Conservation (phyloP, 208 protist genomes). For the Trypanosoma conorhini region DNA sequence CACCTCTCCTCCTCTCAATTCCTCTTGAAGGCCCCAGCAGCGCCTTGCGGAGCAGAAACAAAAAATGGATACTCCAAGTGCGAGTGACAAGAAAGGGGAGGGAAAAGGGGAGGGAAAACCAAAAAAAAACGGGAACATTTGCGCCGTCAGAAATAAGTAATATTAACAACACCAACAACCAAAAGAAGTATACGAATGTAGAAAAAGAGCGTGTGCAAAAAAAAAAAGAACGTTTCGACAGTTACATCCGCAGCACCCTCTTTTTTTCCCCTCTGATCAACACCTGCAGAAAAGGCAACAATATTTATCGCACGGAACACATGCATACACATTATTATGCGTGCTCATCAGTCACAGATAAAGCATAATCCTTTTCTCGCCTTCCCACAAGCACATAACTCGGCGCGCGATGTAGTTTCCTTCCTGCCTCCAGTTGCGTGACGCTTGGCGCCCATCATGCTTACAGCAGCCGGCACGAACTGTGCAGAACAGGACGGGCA, state of each 20-base stretch:
- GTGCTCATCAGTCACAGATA: slow-evolving; percentile 54
- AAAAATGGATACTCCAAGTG: too few species aligned
- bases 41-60: background rate
- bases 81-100: background rate
- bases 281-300: slow-evolving; percentile 6
- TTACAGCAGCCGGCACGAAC: slow-evolving; percentile 26
- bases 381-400: slow-evolving; percentile 50
- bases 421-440: slow-evolving; percentile 6
- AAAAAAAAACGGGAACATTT: too few species aligned
- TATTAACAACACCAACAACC: too few species aligned
- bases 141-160: too few species aligned
- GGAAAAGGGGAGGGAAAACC: background rate
- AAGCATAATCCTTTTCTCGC: slow-evolving; percentile 65
- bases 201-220: background rate
- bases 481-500: slow-evolving; percentile 18
- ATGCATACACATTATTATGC: background rate
- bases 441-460: slow-evolving; percentile 20
- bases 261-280: background rate
- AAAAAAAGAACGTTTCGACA: background rate
- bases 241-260: background rate
- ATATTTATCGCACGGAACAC: slow-evolving; percentile 1
- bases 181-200: slow-evolving; percentile 15
- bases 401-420: background rate
- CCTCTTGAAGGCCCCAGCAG: background rate
- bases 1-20: background rate